phyloP scores from a whole-genome alignment of 805 yeast genomes.

The Clavispora carvajalis region DNA sequence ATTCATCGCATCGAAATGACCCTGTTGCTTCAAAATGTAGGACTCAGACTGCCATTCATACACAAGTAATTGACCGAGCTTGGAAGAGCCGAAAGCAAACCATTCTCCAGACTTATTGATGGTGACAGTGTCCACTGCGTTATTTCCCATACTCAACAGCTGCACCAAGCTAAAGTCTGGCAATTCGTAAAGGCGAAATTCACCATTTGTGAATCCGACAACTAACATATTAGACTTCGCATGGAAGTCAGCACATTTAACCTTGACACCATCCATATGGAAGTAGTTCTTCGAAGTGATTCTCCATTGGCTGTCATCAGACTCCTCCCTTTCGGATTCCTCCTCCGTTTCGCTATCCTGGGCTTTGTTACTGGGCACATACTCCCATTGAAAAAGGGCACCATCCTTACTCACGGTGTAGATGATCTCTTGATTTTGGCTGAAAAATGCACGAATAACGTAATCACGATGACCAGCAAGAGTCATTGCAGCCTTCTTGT shows the following conservation, averaged over 20 bases:
- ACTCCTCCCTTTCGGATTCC: conserved; percentile 20
- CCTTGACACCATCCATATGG: conserved; percentile 56
- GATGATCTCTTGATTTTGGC: conserved; percentile 80
- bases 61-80: conserved; percentile 87
- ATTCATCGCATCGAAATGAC: conserved; percentile 90
- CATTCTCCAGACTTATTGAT: conserved; percentile 89
- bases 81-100: conserved; percentile 91
- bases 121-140: conserved; percentile 75
- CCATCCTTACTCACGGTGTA: conserved; percentile 94
- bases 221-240: conserved; percentile 64
- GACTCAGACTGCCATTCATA: conserved; percentile 99
- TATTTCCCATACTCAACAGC: conserved; percentile 86
- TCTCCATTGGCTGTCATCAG: conserved; percentile 53
- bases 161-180: conserved; percentile 78
- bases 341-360: conserved; percentile 19
- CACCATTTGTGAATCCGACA: conserved; percentile 86
- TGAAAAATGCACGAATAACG: conserved; percentile 82
- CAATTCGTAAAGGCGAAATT: conserved; percentile 83
- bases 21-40: conserved; percentile 91
- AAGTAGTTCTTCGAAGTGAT: conserved; percentile 74
- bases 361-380: conserved; percentile 42
- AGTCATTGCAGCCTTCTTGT: conserved; percentile 70
- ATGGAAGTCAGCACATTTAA: conserved; percentile 82
- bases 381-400: conserved; percentile 90
- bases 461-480: conserved; percentile 91